phyloP scores from a whole-genome alignment of 306 rosid species.

The Lathyrus tuberosus region DNA sequence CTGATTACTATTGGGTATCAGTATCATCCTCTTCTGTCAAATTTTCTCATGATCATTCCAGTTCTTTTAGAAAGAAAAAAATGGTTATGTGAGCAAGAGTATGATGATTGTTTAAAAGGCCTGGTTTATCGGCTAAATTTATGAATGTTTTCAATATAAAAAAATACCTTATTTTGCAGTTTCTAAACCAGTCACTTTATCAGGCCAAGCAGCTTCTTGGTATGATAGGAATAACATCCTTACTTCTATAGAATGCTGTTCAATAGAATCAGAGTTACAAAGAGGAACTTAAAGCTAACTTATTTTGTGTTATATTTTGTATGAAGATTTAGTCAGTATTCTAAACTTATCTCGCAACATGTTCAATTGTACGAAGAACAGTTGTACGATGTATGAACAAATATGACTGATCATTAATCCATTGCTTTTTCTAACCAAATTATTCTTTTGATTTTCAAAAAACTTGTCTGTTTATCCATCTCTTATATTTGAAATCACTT shows the following conservation, averaged over 20 bases:
- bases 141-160: neutral
- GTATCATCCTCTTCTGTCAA: slow-evolving; percentile 30
- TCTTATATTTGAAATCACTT: too few relatives aligned
- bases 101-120: slow-evolving; percentile 38
- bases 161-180: neutral
- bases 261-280: neutral
- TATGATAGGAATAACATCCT: neutral
- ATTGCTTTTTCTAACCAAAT: too few relatives aligned
- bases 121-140: slow-evolving; percentile 31
- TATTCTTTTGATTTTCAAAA: too few relatives aligned
- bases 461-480: too few relatives aligned
- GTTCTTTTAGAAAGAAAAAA: neutral
- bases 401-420: too few relatives aligned
- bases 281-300: neutral
- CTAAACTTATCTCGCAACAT: too few relatives aligned
- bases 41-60: slow-evolving; percentile 39
- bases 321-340: neutral
- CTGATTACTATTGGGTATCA: slow-evolving; percentile 20
- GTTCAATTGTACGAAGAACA: too few relatives aligned
- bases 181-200: slow-evolving; percentile 11
- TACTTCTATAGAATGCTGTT: neutral
- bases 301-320: neutral
- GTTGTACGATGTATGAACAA: too few relatives aligned
- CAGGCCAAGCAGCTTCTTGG: neutral
- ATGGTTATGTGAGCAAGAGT: slow-evolving; percentile 17